Evolutionary conservation across 176 grass and related monocot species (phyloP), one percentile per base, ranked within the genome.

Genomic region (Cocos nucifera): DNA sequence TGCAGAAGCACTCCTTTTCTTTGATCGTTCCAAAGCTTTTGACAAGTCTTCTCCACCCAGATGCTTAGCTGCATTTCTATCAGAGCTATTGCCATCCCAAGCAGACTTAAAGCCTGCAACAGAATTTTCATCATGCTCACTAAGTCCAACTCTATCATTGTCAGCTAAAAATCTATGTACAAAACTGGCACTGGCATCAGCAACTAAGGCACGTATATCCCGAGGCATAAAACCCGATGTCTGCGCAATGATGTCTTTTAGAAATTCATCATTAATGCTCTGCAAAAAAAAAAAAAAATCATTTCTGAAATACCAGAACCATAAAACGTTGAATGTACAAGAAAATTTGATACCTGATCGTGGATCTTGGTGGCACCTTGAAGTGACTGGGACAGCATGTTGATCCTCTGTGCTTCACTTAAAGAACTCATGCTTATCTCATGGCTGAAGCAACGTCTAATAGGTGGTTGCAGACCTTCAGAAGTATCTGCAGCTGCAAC

Each of bases 1-100:
- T 62, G 93, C 93, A 75, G 84, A 80, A 80, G 81, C 83, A 76
- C 85, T 97, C 63, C 87, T 82, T 97, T 88, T 92, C 79, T 91
- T 97, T 27, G 84, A 83, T 62, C 78, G 65, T 65, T 92, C 93
- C 48, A 97, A 58, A 61, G 84, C 86, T 67, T 78, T 77, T 28
- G 75, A 54, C 30, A 97, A 80, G 71, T 97, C 78, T 75, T 87
- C 78, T 75, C 73, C 80, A 50, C 57, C 80, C 28, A 96, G 79
- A 63, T 19, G 22, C 6, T 59, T 83, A 56, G 74, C 66, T 73
- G 58, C 76, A 55, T 44, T n/a, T 14, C 2, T 51, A 48, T 63
- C 4, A 22, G 49, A 62, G 3, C 16, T 26, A 48, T 44, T 44
- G 28, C 63, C 30, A 72, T 82, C 80, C 49, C 69, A 68, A 73